phyloP scores from a whole-genome alignment of 2,329 filamentous ascomycete genomes.

The Sporothrix variecibatus region DNA sequence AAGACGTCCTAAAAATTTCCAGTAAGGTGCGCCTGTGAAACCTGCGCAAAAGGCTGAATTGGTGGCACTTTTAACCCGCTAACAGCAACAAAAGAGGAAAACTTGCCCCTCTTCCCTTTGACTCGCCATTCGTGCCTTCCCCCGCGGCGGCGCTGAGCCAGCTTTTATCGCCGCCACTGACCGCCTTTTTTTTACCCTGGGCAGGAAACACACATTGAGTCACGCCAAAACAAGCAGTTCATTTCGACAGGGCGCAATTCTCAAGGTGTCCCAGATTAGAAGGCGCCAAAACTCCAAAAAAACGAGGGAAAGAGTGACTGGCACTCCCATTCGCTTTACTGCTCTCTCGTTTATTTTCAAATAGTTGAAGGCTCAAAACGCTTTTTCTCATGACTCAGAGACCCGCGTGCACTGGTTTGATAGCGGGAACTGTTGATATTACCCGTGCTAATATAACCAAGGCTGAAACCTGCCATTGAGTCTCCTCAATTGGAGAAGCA shows the following conservation, averaged over 20 bases:
- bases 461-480: background rate
- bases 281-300: background rate
- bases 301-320: too few species aligned
- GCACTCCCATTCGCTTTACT: background rate
- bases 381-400: background rate
- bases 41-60: constrained; percentile 23
- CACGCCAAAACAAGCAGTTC: background rate
- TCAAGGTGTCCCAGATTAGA: background rate
- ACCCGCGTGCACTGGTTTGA: background rate
- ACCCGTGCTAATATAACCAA: background rate
- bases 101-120: constrained; percentile 26
- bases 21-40: constrained; percentile 6
- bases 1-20: constrained; percentile 14
- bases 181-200: constrained; percentile 26
- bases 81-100: constrained; percentile 12
- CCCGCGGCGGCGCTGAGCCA: constrained; percentile 3
- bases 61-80: constrained; percentile 14
- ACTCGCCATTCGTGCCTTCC: constrained; percentile 23
- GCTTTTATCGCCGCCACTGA: constrained; percentile 26
- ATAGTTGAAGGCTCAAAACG: too few species aligned
- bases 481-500: background rate
- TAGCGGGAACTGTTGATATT: background rate
- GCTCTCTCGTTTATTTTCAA: background rate
- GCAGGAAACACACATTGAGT: background rate
- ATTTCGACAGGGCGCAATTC: background rate